Percentiles rank a stretch among this genome's conserved stretches.
Conservation (phyloP, 2,329 filamentous ascomycete genomes). For the Clarireedia sp. region DNA sequence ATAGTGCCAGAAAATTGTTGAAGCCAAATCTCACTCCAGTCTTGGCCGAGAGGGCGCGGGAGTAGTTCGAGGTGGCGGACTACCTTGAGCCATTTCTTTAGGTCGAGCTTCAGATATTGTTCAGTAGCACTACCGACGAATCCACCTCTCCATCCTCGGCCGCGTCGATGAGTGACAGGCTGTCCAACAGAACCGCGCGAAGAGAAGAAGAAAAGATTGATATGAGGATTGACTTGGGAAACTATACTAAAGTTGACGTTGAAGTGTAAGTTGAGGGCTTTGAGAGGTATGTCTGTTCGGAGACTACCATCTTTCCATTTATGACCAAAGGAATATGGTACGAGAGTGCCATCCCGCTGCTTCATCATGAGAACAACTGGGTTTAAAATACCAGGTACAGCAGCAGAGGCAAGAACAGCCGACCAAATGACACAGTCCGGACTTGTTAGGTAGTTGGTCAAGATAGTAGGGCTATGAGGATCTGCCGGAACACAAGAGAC, state of each 20-base stretch:
- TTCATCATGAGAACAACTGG: slow-evolving; percentile 93
- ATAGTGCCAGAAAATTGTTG: slow-evolving; percentile 92
- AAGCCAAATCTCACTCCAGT: slow-evolving; percentile 95
- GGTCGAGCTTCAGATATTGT: slow-evolving; percentile 90
- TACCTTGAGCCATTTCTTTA: slow-evolving; percentile 97
- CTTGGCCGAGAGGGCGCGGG: slow-evolving; percentile 82
- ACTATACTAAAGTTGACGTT: slow-evolving; percentile 97
- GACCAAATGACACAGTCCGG: slow-evolving; percentile 99
- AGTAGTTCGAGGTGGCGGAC: slow-evolving; percentile 86
- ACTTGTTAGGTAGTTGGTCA: slow-evolving; percentile 90
- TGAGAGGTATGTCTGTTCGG: slow-evolving; percentile 90
- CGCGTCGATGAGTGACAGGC: slow-evolving; percentile 87
- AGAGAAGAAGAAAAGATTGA: slow-evolving; percentile 98
- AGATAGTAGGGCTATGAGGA: slow-evolving; percentile 79
- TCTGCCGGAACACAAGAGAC: slow-evolving; percentile 94
- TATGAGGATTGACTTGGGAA: slow-evolving; percentile 85
- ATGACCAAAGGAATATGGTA: slow-evolving; percentile 92
- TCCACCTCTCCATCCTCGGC: slow-evolving; percentile 90
- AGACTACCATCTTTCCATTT: slow-evolving; percentile 98
- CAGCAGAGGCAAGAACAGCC: slow-evolving; percentile 86
- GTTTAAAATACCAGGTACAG: slow-evolving; percentile 92
- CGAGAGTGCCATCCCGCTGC: slow-evolving; percentile 64
- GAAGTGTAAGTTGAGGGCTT: slow-evolving; percentile 90
- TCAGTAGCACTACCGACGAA: slow-evolving; percentile 89
- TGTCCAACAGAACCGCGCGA: slow-evolving; percentile 85